These are phyloP conservation scores for Coemansia interrupta DNA, from an alignment of 192 early-diverging fungal species.

Conservation along the genomic window DNA sequence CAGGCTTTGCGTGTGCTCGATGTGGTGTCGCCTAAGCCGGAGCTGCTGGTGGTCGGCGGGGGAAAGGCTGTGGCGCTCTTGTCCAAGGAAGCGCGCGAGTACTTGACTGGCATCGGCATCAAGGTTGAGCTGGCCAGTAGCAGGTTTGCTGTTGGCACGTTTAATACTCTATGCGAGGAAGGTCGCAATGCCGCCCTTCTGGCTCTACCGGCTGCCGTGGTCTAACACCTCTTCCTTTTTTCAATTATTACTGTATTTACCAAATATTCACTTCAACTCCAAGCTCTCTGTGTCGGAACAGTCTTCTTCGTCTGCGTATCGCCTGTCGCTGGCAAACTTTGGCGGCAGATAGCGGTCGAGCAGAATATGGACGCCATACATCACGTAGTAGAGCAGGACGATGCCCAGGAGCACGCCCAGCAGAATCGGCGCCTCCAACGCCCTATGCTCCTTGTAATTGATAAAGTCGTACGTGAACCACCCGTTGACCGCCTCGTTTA, in stretches of 20 bases:
- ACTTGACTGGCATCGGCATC: constrained; percentile 43
- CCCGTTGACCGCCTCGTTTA: constrained; percentile 36
- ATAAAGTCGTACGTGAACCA: constrained; percentile 45
- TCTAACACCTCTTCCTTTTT: neutral
- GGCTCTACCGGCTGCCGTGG: constrained; percentile 36
- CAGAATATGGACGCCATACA: constrained; percentile 20
- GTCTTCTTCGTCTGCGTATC: neutral
- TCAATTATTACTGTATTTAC: neutral
- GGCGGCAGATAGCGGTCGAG: constrained; percentile 28
- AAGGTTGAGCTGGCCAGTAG: constrained; percentile 42
- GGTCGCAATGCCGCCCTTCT: constrained; percentile 41
- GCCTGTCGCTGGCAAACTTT: neutral
- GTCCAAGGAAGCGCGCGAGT: constrained; percentile 18
- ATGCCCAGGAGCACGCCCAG: constrained; percentile 24
- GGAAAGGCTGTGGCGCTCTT: constrained; percentile 28
- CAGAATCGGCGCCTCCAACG: constrained; percentile 9
- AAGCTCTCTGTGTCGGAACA: too few relatives aligned
- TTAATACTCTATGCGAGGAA: constrained; percentile 39
- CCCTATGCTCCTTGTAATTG: constrained; percentile 27
- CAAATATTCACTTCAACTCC: too few relatives aligned
- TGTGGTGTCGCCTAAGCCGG: constrained; percentile 42
- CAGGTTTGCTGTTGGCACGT: constrained; percentile 37
- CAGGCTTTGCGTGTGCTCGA: constrained; percentile 27
- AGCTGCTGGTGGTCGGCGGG: constrained; percentile 47
- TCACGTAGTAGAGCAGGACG: constrained; percentile 25